Evolutionary conservation across 2,329 filamentous ascomycete genomes (phyloP), one percentile per base, ranked within the genome.

Genomic region (Aspergillus niger): DNA sequence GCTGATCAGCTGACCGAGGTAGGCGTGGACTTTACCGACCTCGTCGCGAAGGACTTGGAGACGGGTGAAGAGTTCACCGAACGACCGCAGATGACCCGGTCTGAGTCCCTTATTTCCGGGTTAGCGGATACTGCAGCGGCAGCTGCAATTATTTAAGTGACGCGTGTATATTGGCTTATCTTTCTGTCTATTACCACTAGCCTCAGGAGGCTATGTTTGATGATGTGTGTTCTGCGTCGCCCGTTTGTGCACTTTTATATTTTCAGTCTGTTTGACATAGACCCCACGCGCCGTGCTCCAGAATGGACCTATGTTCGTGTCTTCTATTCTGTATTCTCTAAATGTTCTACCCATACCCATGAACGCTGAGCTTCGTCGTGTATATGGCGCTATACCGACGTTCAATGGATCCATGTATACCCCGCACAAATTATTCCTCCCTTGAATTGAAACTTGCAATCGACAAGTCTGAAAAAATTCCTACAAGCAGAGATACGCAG

Each of bases 1-100:
- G 91, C 91, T 0, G 83, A 82, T 60, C 87, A 95, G 81, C 80
- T 99, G 60, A 85, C 85, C 5, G 91, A 96, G 62, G 93, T 97
- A 22, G 93, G 93, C 0, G 79, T 99, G 32, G 94, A 99, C 75
- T 98, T 99, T 73, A 86, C 85, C 58, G 91, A 91, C 66, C 77
- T 98, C 58, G 88, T 97, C 13, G 91, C 90, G 15, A 83, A 83
- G 65, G 86, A 73, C 6, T 60, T 79, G 52, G 72, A 74, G 50
- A 66, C 64, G 2, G 66, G 63, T 13, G 70, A 72, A 13, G 69
- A 71, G 43, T 55, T 54, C 11, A 39, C 59, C 17, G 57, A 62
- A 22, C 58, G 60, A 32, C 66, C 67, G 22, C 55, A 66, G 44
- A 69, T 69, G 67, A 69, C 65, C n/a, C 61, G 67, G 8, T 69